Evolutionary conservation across 352 stramenopile species (phyloP), one percentile per base, ranked within the genome.

Genomic region (Phytophthora kernoviae): DNA sequence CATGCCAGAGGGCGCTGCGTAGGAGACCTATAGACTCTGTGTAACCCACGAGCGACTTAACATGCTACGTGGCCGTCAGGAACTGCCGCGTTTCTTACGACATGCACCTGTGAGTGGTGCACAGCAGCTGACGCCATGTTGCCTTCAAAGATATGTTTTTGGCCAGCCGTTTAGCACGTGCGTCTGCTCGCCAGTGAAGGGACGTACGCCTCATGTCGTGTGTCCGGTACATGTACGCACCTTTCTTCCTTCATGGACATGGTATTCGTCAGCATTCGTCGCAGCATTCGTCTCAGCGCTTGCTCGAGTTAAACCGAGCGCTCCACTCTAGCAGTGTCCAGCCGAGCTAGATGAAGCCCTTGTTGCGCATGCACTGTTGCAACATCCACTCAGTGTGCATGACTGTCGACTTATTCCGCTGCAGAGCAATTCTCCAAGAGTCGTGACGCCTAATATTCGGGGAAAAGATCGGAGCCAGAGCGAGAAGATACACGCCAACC

Each of bases 231-330:
- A 40, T 34, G 44, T 53, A 37, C 43, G 12, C 12, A 41, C 15
- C 20, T 58, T 39, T 40, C 37, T 63, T 21, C 63, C 54, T 47
- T 67, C 15, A 30, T 30, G 24, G 24, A 30, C 24, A 30, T 30
- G n/a, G n/a, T n/a, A n/a, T n/a, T n/a, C n/a, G n/a, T n/a, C n/a
- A n/a, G n/a, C 41, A 10, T 40, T 7, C 24, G 24, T 30, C 24
- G 3, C 3, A 30, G 39, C 43, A 60, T 39, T 44, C 52, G 26
- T 52, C 27, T 40, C 34, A 41, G 34, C 34, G 40, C 12, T 55
- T 22, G 33, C 49, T 65, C 2, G 22, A 15, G 14, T 56, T 22
- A 51, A 57, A 43, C 46, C 33, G 48, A 41, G 17, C 34, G 34
- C 34, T 41, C 5, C 34, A 41, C 34, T 17, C 34, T 20, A n/a